Percentiles rank a stretch among this genome's conserved stretches.
phyloP scores from a whole-genome alignment of 108 stramenopile genomes.

The Poteriospumella lacustris region DNA sequence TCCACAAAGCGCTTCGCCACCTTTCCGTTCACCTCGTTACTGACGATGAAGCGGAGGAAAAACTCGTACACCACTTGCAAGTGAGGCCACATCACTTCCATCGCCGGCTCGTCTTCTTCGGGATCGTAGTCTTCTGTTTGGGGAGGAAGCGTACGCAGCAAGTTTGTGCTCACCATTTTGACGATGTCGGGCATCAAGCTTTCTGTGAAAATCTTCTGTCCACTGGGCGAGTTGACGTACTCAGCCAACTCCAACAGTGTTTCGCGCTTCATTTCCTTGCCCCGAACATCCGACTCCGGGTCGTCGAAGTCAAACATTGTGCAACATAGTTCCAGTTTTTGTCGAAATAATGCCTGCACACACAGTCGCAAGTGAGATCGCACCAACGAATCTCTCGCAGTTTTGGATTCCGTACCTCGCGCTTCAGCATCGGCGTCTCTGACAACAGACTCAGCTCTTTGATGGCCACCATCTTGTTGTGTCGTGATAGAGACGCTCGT shows the following conservation, averaged over 20 bases:
- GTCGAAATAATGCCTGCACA: slow-evolving; percentile 30
- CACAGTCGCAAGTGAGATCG: no score
- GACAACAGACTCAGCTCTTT: slow-evolving; percentile 24
- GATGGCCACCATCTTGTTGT: slow-evolving; percentile 18
- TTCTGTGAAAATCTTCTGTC: slow-evolving; percentile 97
- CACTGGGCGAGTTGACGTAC: slow-evolving; percentile 92
- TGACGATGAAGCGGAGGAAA: slow-evolving; percentile 93
- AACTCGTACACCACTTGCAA: slow-evolving; percentile 94
- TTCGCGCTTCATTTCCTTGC: slow-evolving; percentile 87
- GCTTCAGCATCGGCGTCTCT: slow-evolving; percentile 23
- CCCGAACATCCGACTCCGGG: slow-evolving; percentile 9
- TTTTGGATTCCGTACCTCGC: slow-evolving; percentile 12
- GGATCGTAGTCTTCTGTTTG: slow-evolving; percentile 96
- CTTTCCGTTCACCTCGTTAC: slow-evolving; percentile 91
- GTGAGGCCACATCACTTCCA: slow-evolving; percentile 97
- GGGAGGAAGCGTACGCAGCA: slow-evolving; percentile 91
- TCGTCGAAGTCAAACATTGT: slow-evolving; percentile 30
- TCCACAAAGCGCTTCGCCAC: slow-evolving; percentile 88
- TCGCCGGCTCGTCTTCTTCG: slow-evolving; percentile 96
- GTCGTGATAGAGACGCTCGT: slow-evolving; percentile 6
- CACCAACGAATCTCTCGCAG: no score
- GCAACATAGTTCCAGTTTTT: slow-evolving; percentile 33
- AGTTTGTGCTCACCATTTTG: slow-evolving; percentile 81
- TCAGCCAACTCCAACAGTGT: slow-evolving; percentile 94
- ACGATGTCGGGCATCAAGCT: slow-evolving; percentile 71